Conservation (phyloP, 116 monocot genomes). For the Posidonia oceanica region DNA sequence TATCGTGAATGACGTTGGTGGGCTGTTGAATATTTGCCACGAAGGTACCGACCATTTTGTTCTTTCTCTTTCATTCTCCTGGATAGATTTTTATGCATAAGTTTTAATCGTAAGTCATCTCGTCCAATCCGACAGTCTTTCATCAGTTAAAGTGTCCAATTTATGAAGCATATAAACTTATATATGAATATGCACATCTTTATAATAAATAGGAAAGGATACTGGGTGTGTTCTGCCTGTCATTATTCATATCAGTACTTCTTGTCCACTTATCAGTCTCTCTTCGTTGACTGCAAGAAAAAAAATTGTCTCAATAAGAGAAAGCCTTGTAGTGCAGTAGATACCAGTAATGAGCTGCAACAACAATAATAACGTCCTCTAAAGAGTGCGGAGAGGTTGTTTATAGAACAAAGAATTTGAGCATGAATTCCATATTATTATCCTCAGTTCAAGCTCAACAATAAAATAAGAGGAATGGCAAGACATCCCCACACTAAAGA, state of each 20-base stretch:
- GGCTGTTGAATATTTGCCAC: conserved; percentile 55
- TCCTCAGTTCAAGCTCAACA: too few relatives aligned
- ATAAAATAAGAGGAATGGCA: too few relatives aligned
- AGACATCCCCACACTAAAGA: too few relatives aligned
- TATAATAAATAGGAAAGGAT: conserved; percentile 9
- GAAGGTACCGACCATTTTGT: conserved; percentile 40
- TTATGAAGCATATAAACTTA: neutral
- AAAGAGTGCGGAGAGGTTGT: too few relatives aligned
- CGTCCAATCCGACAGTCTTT: conserved; percentile 45
- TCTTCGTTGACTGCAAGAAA: conserved; percentile 14
- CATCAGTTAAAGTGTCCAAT: conserved; percentile 5
- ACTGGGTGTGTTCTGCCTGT: conserved; percentile 7
- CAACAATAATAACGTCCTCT: too few relatives aligned
- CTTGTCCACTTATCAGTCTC: conserved; percentile 8
- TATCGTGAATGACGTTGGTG: conserved; percentile 19
- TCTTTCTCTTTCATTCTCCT: conserved; percentile 16
- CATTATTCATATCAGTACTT: conserved; percentile 8
- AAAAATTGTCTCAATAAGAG: neutral
- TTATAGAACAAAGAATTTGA: too few relatives aligned
- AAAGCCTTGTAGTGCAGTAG: neutral
- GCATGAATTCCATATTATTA: too few relatives aligned
- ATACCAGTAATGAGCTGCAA: neutral
- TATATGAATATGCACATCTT: neutral
- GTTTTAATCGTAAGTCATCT: conserved; percentile 79
- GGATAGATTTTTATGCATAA: conserved; percentile 45